Base-by-base conservation (phyloP, 176 grass and related monocot genomes). In the Paspalum vaginatum region DNA sequence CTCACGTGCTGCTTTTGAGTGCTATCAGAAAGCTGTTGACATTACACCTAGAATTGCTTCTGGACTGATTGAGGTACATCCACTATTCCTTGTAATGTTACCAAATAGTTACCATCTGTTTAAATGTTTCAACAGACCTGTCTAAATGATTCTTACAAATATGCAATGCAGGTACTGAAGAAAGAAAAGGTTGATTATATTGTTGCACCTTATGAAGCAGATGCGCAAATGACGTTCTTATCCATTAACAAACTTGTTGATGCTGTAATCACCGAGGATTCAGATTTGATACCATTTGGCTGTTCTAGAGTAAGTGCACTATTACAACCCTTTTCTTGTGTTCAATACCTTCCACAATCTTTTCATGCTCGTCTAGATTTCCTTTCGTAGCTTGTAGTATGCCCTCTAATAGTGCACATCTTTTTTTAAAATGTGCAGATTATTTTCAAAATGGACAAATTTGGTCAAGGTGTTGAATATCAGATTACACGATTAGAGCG, bases 381-480 rank as follows among this genome's bases (percentile, higher is more conserved):
- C 2, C 37, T 16, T 72, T 50, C 42, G 4, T 73, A 49, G n/a
- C 21, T 74, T 86, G 42, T 55, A 61, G 32, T 61, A 44, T 68
- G 20, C 15, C 37, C 48, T 78, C 24, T 73, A 38, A 75, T 57
- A 55, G 22, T 67, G 50, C 76, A 11, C 43, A 50, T 69, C 4
- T 73, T 70, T 51, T 85, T 56, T 11, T 65, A 21, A 55, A 21
- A 55, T 40, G 6, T 20, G 39, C 82, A 98, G 95, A 94, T 98
- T 85, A 93, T 98, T 83, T 98, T 98, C 83, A 98, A 98, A 75
- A 94, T 98, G 95, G 95, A 98, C 85, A 98, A 93, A 89, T 98
- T 89, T 82, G 95, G 95, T 56, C 92, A 98, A 78, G 95, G 95
- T 46, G 92, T 98, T 61, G 95, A 98, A 74, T 98, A 85, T 69